Base-by-base conservation (phyloP, 2,329 filamentous ascomycete species). In the Aspergillus glaucus region DNA sequence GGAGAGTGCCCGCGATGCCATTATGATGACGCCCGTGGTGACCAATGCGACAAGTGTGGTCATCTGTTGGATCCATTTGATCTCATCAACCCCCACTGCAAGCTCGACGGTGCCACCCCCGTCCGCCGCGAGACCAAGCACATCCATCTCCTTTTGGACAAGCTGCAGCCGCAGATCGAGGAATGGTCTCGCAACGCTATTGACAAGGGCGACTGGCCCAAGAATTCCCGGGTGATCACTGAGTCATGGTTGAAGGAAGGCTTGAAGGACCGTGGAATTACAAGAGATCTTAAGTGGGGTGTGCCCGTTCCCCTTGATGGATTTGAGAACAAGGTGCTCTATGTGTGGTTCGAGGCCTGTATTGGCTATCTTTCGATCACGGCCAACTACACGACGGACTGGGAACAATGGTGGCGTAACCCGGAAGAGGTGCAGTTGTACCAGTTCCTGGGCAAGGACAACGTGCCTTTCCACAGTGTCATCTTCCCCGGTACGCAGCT, bases 281-380 rank as follows among this genome's bases (percentile, higher is more conserved):
- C 92, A 10, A 78, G 92, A 67, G 92, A 97, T 74, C 76, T 96
- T 51, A 91, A 87, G 67, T 96, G 92, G 92, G 92, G 92, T 63
- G 82, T 81, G 6, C 76, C 79, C 2, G 79, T 84, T 41, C 77
- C 75, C 37, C 71, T 79, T 3, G 75, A 77, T 26, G 82, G 78
- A 10, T 87, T 84, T 60, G 81, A 85, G 55, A 77, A 85, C 55
- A 88, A 88, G 75, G 92, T 95, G 53, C 83, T 96, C 56, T 96
- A 96, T 63, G 90, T 95, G 51, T 88, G 86, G 89, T 89, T 96
- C 65, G 88, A 95, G 66, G 88, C 88, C 47, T 93, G 88, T 69
- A 93, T 95, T 62, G 91, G 91, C 17, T 96, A 96, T 66, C 85
- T 90, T n/a, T 95, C 89, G 1, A 96, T 96, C 58, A 95, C 91